phyloP scores from a whole-genome alignment of 1,139 yeast genomes.

The Debaryomyces psychrophilus region DNA sequence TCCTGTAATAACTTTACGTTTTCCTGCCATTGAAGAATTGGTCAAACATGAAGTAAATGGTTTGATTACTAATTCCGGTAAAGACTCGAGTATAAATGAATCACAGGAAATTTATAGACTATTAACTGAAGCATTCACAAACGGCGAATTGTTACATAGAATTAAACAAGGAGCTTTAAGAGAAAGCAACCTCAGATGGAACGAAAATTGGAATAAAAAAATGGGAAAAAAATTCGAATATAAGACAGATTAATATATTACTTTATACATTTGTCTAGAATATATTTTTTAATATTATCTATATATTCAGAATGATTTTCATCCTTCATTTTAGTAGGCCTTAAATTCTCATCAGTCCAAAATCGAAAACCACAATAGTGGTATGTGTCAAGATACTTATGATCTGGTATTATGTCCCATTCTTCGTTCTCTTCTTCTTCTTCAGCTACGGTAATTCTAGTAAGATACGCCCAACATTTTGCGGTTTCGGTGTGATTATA shows the following conservation, averaged over 20 bases:
- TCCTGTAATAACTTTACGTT: conserved; percentile 81
- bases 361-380: conserved; percentile 52
- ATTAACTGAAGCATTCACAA: conserved; percentile 49
- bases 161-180: conserved; percentile 68
- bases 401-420: conserved; percentile 57
- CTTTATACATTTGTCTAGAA: conserved; percentile 13
- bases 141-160: conserved; percentile 31
- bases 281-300: conserved; percentile 18
- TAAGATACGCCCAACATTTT: conserved; percentile 64
- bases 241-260: conserved; percentile 7
- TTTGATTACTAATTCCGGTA: conserved; percentile 38
- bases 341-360: conserved; percentile 42
- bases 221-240: conserved; percentile 26
- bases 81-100: conserved; percentile 45
- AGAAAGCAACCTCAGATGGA: conserved; percentile 76
- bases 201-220: conserved; percentile 62
- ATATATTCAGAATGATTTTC: conserved; percentile 35
- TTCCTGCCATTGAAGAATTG: conserved; percentile 71
- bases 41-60: conserved; percentile 54
- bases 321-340: conserved; percentile 40
- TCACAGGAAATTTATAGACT: conserved; percentile 55
- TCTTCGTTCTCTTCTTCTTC: conserved; percentile 12
- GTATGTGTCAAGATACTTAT: conserved; percentile 46
- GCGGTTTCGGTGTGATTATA: conserved; percentile 67
- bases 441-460: conserved; percentile 38